Evolutionary conservation across 768 basidiomycete species (phyloP), one percentile per base, ranked within the genome.

Genomic region (Tulasnella sp.): DNA sequence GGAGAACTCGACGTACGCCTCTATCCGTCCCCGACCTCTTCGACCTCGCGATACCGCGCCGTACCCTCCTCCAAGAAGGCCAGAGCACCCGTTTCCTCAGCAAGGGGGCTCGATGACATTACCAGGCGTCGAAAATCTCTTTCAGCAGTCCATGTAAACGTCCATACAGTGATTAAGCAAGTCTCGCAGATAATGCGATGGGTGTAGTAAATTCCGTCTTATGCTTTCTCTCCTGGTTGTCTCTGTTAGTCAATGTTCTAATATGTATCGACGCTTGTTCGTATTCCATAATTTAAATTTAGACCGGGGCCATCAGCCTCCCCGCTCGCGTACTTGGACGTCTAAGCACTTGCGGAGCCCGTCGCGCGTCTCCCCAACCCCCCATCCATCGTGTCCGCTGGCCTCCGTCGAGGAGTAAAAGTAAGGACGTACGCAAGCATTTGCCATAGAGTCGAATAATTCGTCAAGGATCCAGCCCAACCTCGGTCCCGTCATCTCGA

Each of bases 401-500:
- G 24, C 31, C 20, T 31, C 40, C 16, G 18, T 31, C n/a, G 28
- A 12, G 5, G 54, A 31, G 22, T 22, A 41, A 81, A 92, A 88
- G 84, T 93, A 97, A 1, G 96, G 94, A 76, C 88, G 88, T 2
- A 97, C 89, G 82, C 92, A 93, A 37, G 91, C 89, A 81, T 89
- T 86, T 1, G 91, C 91, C 24, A 95, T 93, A 0, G 91, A 89
- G 46, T 87, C 86, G 87, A 98, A 97, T 77, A 98, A 87, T 82
- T 94, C 93, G 83, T 93, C 90, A 77, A 98, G 86, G 72, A 96
- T 91, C 90, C 93, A 93, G 24, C 91, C 90, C 48, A 98, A 86
- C 41, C 96, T 89, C 48, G 92, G 89, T 0, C 97, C 98, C 0
- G 97, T 97, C 78, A 97, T 90, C 83, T 96, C 95, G 80, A 99